phyloP scores from a whole-genome alignment of 2,329 filamentous ascomycete species.

The Davidsoniella australis region DNA sequence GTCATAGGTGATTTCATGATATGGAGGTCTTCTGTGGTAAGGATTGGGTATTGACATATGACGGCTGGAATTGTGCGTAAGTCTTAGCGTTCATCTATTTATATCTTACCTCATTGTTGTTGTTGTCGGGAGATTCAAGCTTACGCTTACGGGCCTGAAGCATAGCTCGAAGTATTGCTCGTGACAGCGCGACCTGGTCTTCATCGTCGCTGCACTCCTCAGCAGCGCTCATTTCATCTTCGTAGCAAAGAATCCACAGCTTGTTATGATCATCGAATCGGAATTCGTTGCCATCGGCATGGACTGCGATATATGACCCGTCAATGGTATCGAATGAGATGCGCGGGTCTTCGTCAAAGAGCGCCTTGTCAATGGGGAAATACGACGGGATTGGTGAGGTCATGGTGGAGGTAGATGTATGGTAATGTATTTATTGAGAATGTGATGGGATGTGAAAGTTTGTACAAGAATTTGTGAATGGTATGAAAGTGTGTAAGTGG shows the following conservation, averaged over 20 bases:
- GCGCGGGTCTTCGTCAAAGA: conserved; percentile 63
- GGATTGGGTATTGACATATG: not conserved
- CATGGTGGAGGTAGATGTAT: conserved; percentile 1
- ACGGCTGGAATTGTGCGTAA: too few species aligned
- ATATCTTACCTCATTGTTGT: conserved; percentile 20
- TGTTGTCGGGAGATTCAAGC: conserved; percentile 20
- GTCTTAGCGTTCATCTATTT: too few species aligned
- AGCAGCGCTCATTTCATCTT: conserved; percentile 23
- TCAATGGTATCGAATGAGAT: conserved; percentile 77
- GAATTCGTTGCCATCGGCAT: conserved; percentile 70
- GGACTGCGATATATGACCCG: conserved; percentile 67
- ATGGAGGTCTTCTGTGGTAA: too few species aligned
- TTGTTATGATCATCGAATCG: conserved; percentile 57
- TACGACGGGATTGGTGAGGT: conserved; percentile 12
- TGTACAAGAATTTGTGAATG: too few species aligned
- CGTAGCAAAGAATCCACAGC: conserved; percentile 50
- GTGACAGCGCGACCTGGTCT: too few species aligned
- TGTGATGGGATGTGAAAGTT: too few species aligned
- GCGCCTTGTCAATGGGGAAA: conserved; percentile 43
- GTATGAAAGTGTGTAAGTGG: too few species aligned
- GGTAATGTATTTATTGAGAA: too few species aligned
- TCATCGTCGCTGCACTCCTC: not conserved
- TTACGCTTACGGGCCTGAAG: conserved; percentile 23
- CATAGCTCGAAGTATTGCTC: not conserved
- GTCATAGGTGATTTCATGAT: too few species aligned